Conservation (phyloP, 768 basidiomycete species). For the Rhodotorula kratochvilovae region DNA sequence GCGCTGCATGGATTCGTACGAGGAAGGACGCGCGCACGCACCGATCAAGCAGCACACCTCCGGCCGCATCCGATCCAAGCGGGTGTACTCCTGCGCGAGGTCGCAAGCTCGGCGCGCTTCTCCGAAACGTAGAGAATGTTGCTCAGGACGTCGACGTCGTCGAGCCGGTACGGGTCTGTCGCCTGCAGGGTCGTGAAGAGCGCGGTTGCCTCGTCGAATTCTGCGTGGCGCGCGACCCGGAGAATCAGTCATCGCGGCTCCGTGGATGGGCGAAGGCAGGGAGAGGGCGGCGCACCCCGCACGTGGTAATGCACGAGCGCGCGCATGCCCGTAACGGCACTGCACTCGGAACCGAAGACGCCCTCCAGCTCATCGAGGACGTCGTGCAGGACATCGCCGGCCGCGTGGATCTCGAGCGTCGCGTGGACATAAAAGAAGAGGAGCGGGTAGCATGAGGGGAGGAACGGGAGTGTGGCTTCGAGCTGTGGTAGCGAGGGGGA, state of each 20-base stretch:
- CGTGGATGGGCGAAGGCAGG: too few relatives aligned
- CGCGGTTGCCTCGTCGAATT: conserved; percentile 76
- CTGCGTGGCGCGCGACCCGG: conserved; percentile 50
- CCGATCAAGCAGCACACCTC: conserved; percentile 95
- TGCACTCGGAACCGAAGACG: conserved; percentile 53
- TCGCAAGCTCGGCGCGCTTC: conserved; percentile 78
- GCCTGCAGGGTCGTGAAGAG: conserved; percentile 78
- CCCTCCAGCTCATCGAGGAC: conserved; percentile 76
- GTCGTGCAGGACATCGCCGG: conserved; percentile 75
- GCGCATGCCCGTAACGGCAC: conserved; percentile 67
- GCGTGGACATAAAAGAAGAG: conserved; percentile 81
- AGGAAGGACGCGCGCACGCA: too few relatives aligned
- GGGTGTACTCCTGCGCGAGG: conserved; percentile 86
- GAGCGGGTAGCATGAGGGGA: conserved; percentile 57
- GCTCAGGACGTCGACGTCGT: conserved; percentile 91
- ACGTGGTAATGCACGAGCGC: conserved; percentile 85
- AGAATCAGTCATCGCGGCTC: too few relatives aligned
- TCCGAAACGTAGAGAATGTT: conserved; percentile 96
- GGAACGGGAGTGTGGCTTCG: conserved; percentile 51
- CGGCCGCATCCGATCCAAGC: conserved; percentile 84
- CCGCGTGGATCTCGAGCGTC: conserved; percentile 80
- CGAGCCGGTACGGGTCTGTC: conserved; percentile 80
- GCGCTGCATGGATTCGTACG: too few relatives aligned
- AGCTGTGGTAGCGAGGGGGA: conserved; percentile 40
- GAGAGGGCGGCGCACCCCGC: conserved; percentile 66